Evolutionary conservation across 257 asterid genomes (phyloP), one percentile per base, ranked within the genome.

Genomic region (Jasminum sambac): DNA sequence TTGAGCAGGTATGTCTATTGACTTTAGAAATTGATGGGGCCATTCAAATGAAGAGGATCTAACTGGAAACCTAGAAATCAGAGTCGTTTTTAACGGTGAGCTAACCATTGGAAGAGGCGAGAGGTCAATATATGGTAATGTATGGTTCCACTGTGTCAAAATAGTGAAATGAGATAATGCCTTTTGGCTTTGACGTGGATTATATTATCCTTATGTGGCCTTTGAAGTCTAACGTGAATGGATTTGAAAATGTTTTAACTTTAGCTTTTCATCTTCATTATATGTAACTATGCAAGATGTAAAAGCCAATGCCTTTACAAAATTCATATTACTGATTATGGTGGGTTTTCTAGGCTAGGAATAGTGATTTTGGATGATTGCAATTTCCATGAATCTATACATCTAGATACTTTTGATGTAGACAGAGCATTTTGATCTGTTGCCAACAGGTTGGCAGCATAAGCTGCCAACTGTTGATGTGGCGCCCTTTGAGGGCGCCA

Each of bases 1-100:
- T 50, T 69, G 65, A 77, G 72, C 88, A 86, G 91, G 91, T 88
- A 72, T 95, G 91, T 81, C 90, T 95, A 77, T 86, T 90, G 88
- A 95, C 99, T 75, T 95, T 98, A 72, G 99, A 95, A 83, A 95
- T 95, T 78, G 99, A 95, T 80, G 99, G 99, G 52, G 91, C 99
- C 70, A 95, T 95, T 74, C 99, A 95, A 91, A 95, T 95, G 99
- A 95, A 95, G 95, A 95, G 99, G 91, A 89, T 82, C 89, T 95
- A 66, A 85, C 97, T 43, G 99, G 98, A 72, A 95, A 95, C 79
- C 99, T 98, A 73, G 98, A 95, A 85, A 91, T 95, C 86, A 86
- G 84, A 84, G 82, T 95, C 83, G 99, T 98, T 75, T 96, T 95
- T 71, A 91, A 89, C 68, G 99, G 91, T 75, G 98, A 95, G 36